These are phyloP conservation scores for Gentiana macrophylla DNA, from an alignment of 257 asterid species.

Conservation along the genomic window DNA sequence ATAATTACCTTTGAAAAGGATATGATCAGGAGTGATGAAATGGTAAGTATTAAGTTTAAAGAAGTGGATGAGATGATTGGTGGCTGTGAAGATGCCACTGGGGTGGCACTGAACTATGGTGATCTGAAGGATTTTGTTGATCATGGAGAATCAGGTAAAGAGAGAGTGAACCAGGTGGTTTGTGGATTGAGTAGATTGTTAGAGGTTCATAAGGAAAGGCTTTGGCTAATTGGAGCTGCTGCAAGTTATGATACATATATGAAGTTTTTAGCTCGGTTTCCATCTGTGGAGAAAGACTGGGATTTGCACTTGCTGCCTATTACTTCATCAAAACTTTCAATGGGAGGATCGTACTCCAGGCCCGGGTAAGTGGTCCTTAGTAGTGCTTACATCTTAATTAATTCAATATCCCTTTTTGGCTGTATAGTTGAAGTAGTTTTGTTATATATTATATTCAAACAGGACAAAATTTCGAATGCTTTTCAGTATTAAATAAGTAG, in stretches of 20 bases:
- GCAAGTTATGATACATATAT: constrained; percentile 42
- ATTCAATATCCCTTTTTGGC: neutral
- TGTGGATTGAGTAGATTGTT: constrained; percentile 41
- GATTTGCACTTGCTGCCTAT: constrained; percentile 79
- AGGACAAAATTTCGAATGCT: constrained; percentile 8
- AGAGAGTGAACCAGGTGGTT: constrained; percentile 32
- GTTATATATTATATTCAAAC: neutral
- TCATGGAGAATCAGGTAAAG: constrained; percentile 20
- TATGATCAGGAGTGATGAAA: constrained; percentile 39
- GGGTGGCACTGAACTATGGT: constrained; percentile 51
- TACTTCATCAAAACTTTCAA: constrained; percentile 34
- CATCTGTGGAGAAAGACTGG: constrained; percentile 55
- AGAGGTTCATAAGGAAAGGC: constrained; percentile 29
- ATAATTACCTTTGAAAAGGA: constrained; percentile 42
- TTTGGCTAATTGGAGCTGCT: constrained; percentile 68
- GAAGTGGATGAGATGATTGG: constrained; percentile 30
- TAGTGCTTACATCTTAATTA: constrained; percentile 2
- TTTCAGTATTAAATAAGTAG: neutral
- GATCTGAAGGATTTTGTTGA: constrained; percentile 54
- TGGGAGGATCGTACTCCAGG: constrained; percentile 42
- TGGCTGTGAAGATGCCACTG: constrained; percentile 33
- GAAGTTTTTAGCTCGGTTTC: constrained; percentile 47
- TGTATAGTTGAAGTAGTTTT: neutral
- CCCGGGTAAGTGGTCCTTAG: constrained; percentile 30
- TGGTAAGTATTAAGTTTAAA: constrained; percentile 36